Evolutionary conservation across 768 basidiomycete genomes (phyloP), one percentile per base, ranked within the genome.

Genomic region (Termitomyces sp.): DNA sequence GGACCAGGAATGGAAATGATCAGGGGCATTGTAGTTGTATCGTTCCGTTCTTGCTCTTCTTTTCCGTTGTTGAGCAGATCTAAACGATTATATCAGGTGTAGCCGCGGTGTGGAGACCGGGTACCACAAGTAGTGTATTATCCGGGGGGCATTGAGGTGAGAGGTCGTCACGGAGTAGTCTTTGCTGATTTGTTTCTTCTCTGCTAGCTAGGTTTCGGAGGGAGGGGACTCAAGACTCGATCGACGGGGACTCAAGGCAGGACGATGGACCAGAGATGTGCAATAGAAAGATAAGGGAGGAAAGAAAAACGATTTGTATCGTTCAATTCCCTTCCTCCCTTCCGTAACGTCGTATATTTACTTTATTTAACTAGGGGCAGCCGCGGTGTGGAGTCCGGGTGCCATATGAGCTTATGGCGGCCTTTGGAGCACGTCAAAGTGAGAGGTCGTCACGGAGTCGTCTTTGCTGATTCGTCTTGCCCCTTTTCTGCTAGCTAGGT

Each of bases 351-450:
- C 44, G 23, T 20, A 44, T 4, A 51, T 50, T 50, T 58, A 40
- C 54, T 47, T 7, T 16, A 2, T 41, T 41, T 20, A 7, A 30
- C 23, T 12, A 50, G 53, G 46, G 53, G 58, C 46, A 46, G 58
- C 58, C n/a, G 58, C 14, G 58, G 52, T 54, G 58, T 35, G 46
- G 58, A 54, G 52, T 41, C 46, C 58, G 36, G 51, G 58, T 47
- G 51, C 44, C 57, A 53, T 35, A 35, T n/a, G 8, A 18, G 7
- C 1, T 8, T 18, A 41, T 18, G 12, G 5, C 12, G 18, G 9
- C 8, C 6, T 16, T 20, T 18, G 3, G 43, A 20, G 18, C 14
- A 18, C 6, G 13, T 14, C 7, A 2, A 33, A 20, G 33, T 56
- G 13, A 26, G 43, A 35, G 32, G n/a, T 35, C 30, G 9, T 44